Base-by-base conservation (phyloP, 345 rosid species). In the Citrus maxima region DNA sequence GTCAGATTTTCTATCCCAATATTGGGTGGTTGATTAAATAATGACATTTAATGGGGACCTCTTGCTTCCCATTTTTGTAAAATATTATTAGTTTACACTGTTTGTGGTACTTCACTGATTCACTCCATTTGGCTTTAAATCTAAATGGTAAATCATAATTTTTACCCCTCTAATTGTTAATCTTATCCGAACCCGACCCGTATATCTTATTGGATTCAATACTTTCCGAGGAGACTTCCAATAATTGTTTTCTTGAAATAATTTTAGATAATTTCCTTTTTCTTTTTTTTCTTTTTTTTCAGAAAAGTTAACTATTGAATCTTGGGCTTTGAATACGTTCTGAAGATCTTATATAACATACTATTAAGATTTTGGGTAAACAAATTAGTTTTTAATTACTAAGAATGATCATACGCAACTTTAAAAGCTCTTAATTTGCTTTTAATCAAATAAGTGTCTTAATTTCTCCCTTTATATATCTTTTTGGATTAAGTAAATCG, bases 21-120 rank as follows among this genome's bases (percentile, higher is more conserved):
- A 30, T 80, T 64, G 77, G 85, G 68, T 69, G 76, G 67, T 70
- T 37, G 80, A 82, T 67, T 87, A 63, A 87, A 82, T 81, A 82
- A 40, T 66, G 25, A 12, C 74, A 72, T 78, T 80, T n/a, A 84
- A 77, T 79, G 78, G 67, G 77, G 1, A 25, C 61, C 54, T 19
- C 51, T 60, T 59, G 62, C 66, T 65, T 2, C 7, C 49, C 49
- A 10, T 10, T 38, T 34, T 4, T 42, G 60, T 7, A 13, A 14
- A 35, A 68, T 54, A 63, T 66, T 58, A 69, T 74, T 68, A 38
- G 12, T 30, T 71, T 10, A 0, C 25, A 74, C 72, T 69, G 70
- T 77, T 77, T 80, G 46, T 38, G 77, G 30, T 13, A 51, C 70
- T 42, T 70, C 67, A 32, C 34, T 32, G 5, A 4, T 32, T 32